phyloP scores from a whole-genome alignment of 139 green algal species.

The Auxenochlorella protothecoides region DNA sequence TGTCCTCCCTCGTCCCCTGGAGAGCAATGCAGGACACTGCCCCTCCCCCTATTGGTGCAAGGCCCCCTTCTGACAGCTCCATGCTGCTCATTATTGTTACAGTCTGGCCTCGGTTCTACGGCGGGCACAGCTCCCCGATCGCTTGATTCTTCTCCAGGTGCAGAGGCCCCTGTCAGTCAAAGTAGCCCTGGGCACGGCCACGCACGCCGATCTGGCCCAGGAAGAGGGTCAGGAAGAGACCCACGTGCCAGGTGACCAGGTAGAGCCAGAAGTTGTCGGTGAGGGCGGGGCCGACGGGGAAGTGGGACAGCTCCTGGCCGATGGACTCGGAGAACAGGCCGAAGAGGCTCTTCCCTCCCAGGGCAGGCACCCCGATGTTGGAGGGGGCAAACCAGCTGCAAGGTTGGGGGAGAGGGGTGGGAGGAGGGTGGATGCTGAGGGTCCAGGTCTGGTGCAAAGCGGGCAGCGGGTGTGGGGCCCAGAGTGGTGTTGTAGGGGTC shows the following conservation, averaged over 20 bases:
- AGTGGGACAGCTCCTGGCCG: conserved; percentile 58
- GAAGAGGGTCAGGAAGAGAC: conserved; percentile 47
- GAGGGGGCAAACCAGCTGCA: conserved; percentile 47
- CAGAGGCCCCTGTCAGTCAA: too few relatives aligned
- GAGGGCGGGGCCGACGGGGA: conserved; percentile 66
- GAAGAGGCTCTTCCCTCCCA: conserved; percentile 66
- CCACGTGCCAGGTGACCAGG: conserved; percentile 54
- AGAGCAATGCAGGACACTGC: too few relatives aligned
- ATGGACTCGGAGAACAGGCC: conserved; percentile 56
- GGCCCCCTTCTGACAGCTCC: too few relatives aligned
- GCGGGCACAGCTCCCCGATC: too few relatives aligned
- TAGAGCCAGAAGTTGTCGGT: conserved; percentile 21
- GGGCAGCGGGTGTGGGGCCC: background rate
- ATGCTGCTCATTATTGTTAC: too few relatives aligned
- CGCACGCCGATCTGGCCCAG: conserved; percentile 57
- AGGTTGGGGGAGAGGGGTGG: background rate
- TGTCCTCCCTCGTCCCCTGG: too few relatives aligned
- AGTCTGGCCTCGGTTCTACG: too few relatives aligned
- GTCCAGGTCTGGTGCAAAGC: background rate
- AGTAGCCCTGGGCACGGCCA: background rate
- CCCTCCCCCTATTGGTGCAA: too few relatives aligned
- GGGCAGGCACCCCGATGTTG: conserved; percentile 45
- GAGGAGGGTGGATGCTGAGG: background rate
- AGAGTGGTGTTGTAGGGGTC: background rate
- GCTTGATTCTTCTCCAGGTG: too few relatives aligned